phyloP scores from a whole-genome alignment of 1,284 basidiomycete genomes.

The Porogramme epimiltina region DNA sequence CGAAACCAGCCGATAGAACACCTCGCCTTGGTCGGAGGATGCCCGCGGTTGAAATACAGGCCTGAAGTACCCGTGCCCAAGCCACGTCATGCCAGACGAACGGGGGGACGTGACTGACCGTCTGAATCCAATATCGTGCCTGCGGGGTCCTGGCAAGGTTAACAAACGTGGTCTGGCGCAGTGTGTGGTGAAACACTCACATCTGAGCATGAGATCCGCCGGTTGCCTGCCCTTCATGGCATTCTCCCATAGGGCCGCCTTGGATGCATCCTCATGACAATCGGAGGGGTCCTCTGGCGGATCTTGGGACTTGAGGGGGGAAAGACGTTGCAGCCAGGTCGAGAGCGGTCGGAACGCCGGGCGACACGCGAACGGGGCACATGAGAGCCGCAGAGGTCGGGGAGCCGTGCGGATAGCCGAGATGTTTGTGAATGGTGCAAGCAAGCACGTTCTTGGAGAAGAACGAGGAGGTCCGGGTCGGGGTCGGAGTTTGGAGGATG shows the following conservation, averaged over 20 bases:
- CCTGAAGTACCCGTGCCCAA: too few species aligned
- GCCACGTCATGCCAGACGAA: too few species aligned
- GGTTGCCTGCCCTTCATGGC: conserved; percentile 81
- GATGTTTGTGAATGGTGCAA: conserved; percentile 8
- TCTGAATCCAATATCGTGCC: conserved; percentile 86
- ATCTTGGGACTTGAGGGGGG: conserved; percentile 10
- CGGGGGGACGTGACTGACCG: conserved; percentile 43
- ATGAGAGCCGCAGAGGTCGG: too few species aligned
- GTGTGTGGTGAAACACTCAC: conserved; percentile 49
- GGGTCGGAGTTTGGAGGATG: conserved; percentile 10
- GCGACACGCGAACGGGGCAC: too few species aligned
- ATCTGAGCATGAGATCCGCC: conserved; percentile 80
- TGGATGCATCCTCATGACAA: conserved; percentile 67
- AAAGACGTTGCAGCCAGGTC: conserved; percentile 20
- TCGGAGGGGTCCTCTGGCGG: conserved; percentile 37
- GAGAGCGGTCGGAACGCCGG: conserved; percentile 9
- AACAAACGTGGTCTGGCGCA: conserved; percentile 12
- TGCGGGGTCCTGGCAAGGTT: conserved; percentile 36
- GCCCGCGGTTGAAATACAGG: too few species aligned
- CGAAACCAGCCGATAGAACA: too few species aligned
- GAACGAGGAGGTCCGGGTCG: conserved; percentile 6
- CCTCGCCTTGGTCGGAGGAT: too few species aligned
- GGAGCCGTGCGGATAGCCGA: neutral
- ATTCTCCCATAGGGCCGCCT: conserved; percentile 74
- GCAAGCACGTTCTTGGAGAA: conserved; percentile 21